phyloP scores from a whole-genome alignment of 2,329 filamentous ascomycete species.

The Penicillium sp. region DNA sequence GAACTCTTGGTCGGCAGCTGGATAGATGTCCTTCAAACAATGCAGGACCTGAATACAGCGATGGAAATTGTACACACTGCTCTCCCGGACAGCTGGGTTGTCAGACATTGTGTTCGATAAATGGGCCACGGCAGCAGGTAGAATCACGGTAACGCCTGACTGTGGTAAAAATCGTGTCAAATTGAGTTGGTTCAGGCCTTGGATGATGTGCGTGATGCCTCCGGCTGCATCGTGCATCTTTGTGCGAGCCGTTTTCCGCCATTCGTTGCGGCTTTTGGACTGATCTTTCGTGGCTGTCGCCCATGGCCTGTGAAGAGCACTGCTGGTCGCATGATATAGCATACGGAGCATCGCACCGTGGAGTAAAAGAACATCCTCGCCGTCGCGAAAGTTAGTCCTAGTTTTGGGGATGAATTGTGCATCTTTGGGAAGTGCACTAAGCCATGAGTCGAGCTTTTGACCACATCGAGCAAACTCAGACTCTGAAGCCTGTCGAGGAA shows the following conservation, averaged over 20 bases:
- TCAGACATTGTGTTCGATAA: conserved; percentile 81
- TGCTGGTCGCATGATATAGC: conserved; percentile 88
- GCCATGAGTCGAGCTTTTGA: conserved; percentile 73
- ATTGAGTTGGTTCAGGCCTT: conserved; percentile 68
- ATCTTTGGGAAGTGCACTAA: conserved; percentile 65
- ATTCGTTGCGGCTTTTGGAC: conserved; percentile 51
- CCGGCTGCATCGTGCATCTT: conserved; percentile 79
- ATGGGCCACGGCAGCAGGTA: conserved; percentile 87
- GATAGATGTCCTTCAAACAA: conserved; percentile 78
- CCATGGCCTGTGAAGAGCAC: conserved; percentile 81
- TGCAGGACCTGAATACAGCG: conserved; percentile 86
- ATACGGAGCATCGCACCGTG: conserved; percentile 85
- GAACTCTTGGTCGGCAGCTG: conserved; percentile 74
- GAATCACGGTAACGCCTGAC: conserved; percentile 79
- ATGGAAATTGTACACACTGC: conserved; percentile 73
- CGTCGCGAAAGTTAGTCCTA: conserved; percentile 57
- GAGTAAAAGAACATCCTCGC: conserved; percentile 55
- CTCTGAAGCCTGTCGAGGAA: conserved; percentile 78
- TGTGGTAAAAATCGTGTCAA: conserved; percentile 78
- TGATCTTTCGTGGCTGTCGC: conserved; percentile 61
- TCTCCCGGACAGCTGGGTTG: conserved; percentile 66
- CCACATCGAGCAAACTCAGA: conserved; percentile 76
- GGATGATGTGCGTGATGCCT: conserved; percentile 77
- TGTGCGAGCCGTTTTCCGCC: conserved; percentile 70
- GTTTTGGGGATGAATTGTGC: conserved; percentile 68